These are phyloP conservation scores for Pythium aquatile DNA, from an alignment of 352 stramenopile species.

Conservation along the genomic window DNA sequence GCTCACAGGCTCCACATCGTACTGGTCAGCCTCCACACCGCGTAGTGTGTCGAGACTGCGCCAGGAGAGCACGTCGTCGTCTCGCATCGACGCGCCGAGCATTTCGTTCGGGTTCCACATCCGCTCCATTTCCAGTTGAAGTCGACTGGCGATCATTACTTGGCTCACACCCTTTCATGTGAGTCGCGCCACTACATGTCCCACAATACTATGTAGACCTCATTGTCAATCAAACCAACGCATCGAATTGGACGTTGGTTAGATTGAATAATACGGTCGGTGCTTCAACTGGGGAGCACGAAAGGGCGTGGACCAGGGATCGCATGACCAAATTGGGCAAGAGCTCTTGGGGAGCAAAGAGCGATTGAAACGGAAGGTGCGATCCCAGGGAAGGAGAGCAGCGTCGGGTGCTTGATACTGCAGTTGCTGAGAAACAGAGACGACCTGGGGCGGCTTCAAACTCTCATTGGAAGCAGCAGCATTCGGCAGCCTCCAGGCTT, in stretches of 20 bases:
- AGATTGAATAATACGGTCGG: neutral
- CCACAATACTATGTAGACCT: neutral
- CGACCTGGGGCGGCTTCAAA: neutral
- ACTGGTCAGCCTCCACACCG: constrained; percentile 1
- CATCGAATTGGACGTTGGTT: neutral
- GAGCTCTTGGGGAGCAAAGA: neutral
- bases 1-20: neutral
- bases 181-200: neutral
- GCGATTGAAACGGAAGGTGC: constrained; percentile 2
- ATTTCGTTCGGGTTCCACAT: constrained; percentile 27
- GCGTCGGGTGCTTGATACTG: neutral
- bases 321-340: neutral
- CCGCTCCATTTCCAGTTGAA: constrained; percentile 9
- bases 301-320: constrained; percentile 1
- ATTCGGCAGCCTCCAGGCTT: neutral
- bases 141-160: neutral
- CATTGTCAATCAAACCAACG: constrained; percentile 4
- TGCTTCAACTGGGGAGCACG: neutral
- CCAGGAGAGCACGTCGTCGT: constrained; percentile 45
- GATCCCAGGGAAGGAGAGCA: neutral
- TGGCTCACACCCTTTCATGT: constrained; percentile 6
- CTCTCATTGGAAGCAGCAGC: neutral
- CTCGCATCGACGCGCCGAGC: constrained; percentile 13
- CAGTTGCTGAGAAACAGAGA: neutral
- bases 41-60: constrained; percentile 36